Base-by-base conservation (phyloP, 768 basidiomycete genomes). In the Rhodotorula diobovata region DNA sequence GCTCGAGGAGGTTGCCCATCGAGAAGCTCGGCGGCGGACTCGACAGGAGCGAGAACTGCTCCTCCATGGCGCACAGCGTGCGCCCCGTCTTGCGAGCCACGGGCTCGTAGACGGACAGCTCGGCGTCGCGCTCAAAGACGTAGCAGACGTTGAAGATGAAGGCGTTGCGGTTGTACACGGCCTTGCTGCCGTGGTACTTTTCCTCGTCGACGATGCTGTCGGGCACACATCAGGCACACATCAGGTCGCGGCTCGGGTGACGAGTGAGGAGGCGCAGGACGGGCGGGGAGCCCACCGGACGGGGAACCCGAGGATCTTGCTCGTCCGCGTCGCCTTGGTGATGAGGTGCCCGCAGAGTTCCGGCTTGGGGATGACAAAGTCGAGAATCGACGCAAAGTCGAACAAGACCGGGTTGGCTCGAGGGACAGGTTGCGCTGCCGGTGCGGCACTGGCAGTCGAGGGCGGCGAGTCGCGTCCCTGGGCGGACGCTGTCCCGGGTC, bases 131-230 rank as follows among this genome's bases (percentile, higher is more conserved):
- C 58, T 93, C 90, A 80, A 99, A 99, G 7, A 97, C 95, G 80
- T 97, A 96, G 80, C 94, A 97, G 37, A 97, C 82, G 79, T 98
- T 98, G 81, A 90, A 97, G 73, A 89, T 85, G 80, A 96, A 94
- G 80, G 89, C 91, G 78, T 93, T 90, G 37, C 95, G 85, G 61
- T 75, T 75, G 70, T 75, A 75, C 4, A 71, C 61, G 37, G 58
- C 46, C 25, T 68, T 62, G 56, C 57, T 60, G 43, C 66, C 86
- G 43, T 61, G 57, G 56, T 75, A 75, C 58, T 75, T 75, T 37
- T 72, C 66, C 53, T 75, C 71, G 62, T 75, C 73, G 62, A 71
- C 67, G 64, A 75, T 75, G 15, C 72, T 73, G 55, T 20, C 9
- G 7, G 58, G 16, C 4, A 9, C 23, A 6, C n/a, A 4, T 8